Evolutionary conservation across 257 asterid genomes (phyloP).

Genomic region (Przewalskia tangutica): DNA sequence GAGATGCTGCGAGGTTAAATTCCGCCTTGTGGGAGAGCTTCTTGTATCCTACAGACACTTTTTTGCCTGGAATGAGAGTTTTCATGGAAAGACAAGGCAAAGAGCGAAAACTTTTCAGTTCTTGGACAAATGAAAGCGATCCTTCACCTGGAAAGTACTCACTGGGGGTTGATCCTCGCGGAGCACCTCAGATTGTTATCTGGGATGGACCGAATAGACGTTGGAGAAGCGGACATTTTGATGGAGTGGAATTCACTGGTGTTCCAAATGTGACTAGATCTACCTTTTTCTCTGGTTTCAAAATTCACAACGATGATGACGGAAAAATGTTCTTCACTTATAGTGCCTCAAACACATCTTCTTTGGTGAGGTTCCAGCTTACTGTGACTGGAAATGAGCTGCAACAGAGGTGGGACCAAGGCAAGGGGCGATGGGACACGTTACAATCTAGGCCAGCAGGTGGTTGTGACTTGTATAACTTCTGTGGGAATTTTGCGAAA

Average conservation of each 20-base stretch:
- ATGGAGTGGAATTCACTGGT: slow-evolving; percentile 41
- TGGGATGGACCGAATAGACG: slow-evolving; percentile 49
- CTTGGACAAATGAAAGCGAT: slow-evolving; percentile 47
- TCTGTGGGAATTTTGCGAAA: slow-evolving; percentile 51
- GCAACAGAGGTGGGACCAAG: slow-evolving; percentile 36
- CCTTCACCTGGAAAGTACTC: slow-evolving; percentile 48
- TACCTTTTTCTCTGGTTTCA: slow-evolving; percentile 36
- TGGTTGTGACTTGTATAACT: slow-evolving; percentile 44
- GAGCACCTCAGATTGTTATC: slow-evolving; percentile 66
- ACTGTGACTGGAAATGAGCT: slow-evolving; percentile 37
- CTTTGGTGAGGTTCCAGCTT: slow-evolving; percentile 28
- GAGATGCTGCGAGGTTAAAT: background rate
- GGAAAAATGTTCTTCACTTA: slow-evolving; percentile 25
- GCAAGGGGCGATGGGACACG: slow-evolving; percentile 23
- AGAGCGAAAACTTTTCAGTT: slow-evolving; percentile 34
- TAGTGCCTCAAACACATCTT: slow-evolving; percentile 12
- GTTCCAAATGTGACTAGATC: slow-evolving; percentile 27
- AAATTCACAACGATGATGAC: slow-evolving; percentile 10
- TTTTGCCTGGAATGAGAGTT: slow-evolving; percentile 47
- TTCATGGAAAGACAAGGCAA: slow-evolving; percentile 6
- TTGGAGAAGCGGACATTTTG: slow-evolving; percentile 81
- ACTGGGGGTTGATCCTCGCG: slow-evolving; percentile 59
- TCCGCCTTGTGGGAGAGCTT: slow-evolving; percentile 46
- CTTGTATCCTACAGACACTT: slow-evolving; percentile 46
- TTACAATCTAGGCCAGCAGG: slow-evolving; percentile 34